Conservation (phyloP, 371 early-diverging fungal genomes). For the Actinomortierella wolfii region DNA sequence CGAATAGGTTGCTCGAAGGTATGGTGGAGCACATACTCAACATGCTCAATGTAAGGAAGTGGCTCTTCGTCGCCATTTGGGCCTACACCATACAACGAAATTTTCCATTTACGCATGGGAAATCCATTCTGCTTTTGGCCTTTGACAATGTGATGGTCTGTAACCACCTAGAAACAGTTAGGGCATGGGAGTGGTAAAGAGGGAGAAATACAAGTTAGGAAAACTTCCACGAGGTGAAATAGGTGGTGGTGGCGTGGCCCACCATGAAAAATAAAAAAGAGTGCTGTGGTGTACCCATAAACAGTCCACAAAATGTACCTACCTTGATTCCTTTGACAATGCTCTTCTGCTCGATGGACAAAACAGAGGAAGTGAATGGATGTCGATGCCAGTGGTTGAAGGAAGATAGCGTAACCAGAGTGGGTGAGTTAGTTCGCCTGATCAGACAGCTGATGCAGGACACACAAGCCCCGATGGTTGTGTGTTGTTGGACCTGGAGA, state of each 20-base stretch:
- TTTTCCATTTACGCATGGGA: constrained; percentile 65
- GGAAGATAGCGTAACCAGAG: not conserved
- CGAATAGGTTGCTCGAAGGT: constrained; percentile 67
- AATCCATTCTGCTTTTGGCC: constrained; percentile 52
- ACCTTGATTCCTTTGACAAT: constrained; percentile 43
- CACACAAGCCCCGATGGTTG: too few relatives aligned
- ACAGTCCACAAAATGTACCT: not conserved
- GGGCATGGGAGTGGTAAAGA: not conserved
- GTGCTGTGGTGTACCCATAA: not conserved
- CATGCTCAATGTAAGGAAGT: constrained; percentile 64
- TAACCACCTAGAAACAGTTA: constrained; percentile 22
- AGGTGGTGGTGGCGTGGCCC: not conserved
- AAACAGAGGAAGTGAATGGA: not conserved
- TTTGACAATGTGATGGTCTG: constrained; percentile 43
- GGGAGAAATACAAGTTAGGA: not conserved
- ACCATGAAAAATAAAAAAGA: not conserved
- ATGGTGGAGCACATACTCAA: constrained; percentile 76
- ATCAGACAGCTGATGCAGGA: too few relatives aligned
- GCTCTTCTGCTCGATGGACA: constrained; percentile 4
- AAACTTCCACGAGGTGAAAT: not conserved
- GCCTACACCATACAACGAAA: constrained; percentile 53
- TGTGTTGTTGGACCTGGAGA: too few relatives aligned
- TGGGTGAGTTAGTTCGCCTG: not conserved
- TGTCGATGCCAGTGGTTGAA: not conserved
- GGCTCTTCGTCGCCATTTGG: constrained; percentile 54